These are phyloP conservation scores for Exophiala lecanii-corni DNA, from an alignment of 2,329 filamentous ascomycete species.

Conservation along the genomic window DNA sequence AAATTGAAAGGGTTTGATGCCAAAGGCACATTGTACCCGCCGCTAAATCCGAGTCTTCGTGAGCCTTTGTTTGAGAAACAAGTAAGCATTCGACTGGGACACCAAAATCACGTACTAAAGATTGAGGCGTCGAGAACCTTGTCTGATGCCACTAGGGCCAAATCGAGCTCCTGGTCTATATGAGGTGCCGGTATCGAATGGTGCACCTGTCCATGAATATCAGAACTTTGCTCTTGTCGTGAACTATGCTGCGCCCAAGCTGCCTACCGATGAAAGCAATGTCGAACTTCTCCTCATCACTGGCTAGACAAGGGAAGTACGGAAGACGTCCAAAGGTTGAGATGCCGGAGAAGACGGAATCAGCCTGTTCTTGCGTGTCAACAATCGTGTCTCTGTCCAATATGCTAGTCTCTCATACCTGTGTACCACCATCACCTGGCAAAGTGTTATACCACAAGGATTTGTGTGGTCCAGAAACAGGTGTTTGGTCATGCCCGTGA, in stretches of 20 bases:
- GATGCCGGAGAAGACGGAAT: conserved; percentile 84
- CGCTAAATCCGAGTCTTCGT: conserved; percentile 56
- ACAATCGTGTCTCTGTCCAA: too few species aligned
- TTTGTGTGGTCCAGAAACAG: conserved; percentile 65
- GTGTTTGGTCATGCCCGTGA: conserved; percentile 53
- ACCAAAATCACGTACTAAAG: conserved; percentile 63
- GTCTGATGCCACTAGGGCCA: conserved; percentile 76
- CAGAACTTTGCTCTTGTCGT: neutral
- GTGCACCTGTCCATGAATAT: conserved; percentile 54
- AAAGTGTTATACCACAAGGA: conserved; percentile 77
- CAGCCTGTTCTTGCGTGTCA: conserved; percentile 53
- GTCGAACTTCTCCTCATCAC: conserved; percentile 67
- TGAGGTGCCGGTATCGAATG: conserved; percentile 81
- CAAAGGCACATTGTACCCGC: conserved; percentile 81
- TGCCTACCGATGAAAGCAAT: conserved; percentile 74
- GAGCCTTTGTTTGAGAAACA: conserved; percentile 32
- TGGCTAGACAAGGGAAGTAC: conserved; percentile 72
- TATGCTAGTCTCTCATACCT: conserved; percentile 51
- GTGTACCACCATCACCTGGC: conserved; percentile 77
- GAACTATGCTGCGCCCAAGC: neutral
- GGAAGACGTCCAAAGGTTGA: conserved; percentile 76
- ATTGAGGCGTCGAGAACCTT: conserved; percentile 79
- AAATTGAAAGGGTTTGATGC: conserved; percentile 74
- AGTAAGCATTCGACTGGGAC: conserved; percentile 26
- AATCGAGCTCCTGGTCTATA: conserved; percentile 81